These are phyloP conservation scores for Purpureocillium takamizusanense DNA, from an alignment of 2,329 filamentous ascomycete species.

Conservation along the genomic window DNA sequence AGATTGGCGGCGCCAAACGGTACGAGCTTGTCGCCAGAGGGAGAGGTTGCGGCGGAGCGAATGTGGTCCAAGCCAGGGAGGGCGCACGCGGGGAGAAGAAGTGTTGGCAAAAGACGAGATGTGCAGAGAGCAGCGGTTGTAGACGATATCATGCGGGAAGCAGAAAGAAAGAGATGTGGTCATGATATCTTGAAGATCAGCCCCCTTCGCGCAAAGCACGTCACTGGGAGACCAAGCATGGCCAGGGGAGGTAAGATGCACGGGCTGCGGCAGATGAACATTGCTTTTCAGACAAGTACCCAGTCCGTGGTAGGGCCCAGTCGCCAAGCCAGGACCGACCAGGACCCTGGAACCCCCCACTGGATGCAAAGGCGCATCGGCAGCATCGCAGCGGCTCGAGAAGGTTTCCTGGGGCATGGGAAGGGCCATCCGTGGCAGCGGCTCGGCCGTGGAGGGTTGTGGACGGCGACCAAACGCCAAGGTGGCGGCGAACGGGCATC, in stretches of 20 bases:
- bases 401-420: conserved; percentile 1
- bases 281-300: conserved; percentile 1
- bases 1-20: conserved; percentile 4
- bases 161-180: conserved; percentile 3
- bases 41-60: no score
- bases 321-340: not conserved
- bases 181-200: conserved; percentile 3
- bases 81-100: no score
- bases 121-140: no score
- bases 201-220: conserved; percentile 7
- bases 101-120: no score
- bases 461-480: conserved; percentile 4
- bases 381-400: not conserved
- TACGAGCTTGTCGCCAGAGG: conserved; percentile 2
- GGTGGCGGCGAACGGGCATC: conserved; percentile 9
- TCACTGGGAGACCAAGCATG: conserved; percentile 1
- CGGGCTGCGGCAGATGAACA: conserved; percentile 2
- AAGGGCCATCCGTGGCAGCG: not conserved
- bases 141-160: no score
- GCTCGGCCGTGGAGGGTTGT: conserved; percentile 1
- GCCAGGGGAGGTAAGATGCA: conserved; percentile 2
- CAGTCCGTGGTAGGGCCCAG: not conserved
- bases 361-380: not conserved
- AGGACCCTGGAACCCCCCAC: not conserved
- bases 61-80: no score